Evolutionary conservation across 768 basidiomycete species (phyloP).

Genomic region (Suillus brevipes): DNA sequence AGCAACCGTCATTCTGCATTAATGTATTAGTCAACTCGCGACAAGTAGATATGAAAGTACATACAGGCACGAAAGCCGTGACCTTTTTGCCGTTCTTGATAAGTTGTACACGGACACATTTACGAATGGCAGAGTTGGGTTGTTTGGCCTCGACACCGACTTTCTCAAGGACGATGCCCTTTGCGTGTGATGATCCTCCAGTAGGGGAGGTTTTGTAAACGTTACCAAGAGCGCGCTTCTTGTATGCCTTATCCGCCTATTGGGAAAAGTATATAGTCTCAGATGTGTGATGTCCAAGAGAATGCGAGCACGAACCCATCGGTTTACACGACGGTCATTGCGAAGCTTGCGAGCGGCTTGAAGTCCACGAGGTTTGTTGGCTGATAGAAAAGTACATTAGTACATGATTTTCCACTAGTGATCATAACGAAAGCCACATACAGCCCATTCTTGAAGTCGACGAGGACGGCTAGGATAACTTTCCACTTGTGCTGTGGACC

Average conservation of each 20-base stretch:
- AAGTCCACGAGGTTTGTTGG: conserved; percentile 99
- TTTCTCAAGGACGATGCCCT: conserved; percentile 99
- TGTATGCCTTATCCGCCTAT: conserved; percentile 97
- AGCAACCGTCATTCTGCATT: conserved; percentile 87
- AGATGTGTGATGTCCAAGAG: conserved; percentile 14
- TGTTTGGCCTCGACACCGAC: conserved; percentile 99
- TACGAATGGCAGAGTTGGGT: conserved; percentile 99
- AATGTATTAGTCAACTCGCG: conserved; percentile 6
- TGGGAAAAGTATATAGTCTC: conserved; percentile 10
- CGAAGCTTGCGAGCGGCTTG: conserved; percentile 99
- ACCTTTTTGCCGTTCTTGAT: conserved; percentile 99
- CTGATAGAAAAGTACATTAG: conserved; percentile 37
- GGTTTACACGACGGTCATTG: conserved; percentile 89
- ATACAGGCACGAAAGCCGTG: conserved; percentile 97
- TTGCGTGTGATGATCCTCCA: conserved; percentile 98
- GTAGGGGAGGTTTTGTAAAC: conserved; percentile 99
- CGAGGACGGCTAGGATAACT: conserved; percentile 42
- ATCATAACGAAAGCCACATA: conserved; percentile 46
- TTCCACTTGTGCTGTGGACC: conserved; percentile 11
- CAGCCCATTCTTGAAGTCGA: conserved; percentile 81
- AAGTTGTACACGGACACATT: conserved; percentile 99
- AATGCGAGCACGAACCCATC: conserved; percentile 72
- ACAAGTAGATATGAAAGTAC: conserved; percentile 32
- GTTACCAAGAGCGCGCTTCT: conserved; percentile 99
- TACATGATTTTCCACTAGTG: not conserved